Conservation (phyloP, 2,329 filamentous ascomycete species). For the Beauveria brongniartii region DNA sequence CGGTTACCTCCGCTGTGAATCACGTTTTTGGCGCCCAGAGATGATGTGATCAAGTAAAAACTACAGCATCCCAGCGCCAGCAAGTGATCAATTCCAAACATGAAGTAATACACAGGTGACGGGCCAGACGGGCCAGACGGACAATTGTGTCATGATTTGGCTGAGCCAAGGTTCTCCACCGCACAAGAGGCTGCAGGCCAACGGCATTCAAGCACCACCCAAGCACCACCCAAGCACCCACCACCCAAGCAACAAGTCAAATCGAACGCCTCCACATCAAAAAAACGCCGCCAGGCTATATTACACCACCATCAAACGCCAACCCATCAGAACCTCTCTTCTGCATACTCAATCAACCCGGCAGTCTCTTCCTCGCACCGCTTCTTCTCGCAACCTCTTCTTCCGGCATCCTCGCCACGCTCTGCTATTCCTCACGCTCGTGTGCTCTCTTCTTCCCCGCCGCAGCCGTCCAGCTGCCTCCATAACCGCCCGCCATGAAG, state of each 20-base stretch:
- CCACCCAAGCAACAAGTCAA: neutral
- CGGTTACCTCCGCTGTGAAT: neutral
- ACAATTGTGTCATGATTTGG: no score
- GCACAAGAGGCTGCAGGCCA: constrained; percentile 9
- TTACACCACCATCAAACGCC: constrained; percentile 3
- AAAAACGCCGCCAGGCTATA: constrained; percentile 4
- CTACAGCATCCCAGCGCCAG: neutral
- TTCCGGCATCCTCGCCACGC: neutral
- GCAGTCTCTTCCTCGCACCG: neutral
- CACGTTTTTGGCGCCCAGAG: neutral
- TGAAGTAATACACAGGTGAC: no score
- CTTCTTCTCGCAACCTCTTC: constrained; percentile 11
- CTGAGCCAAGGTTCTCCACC: neutral
- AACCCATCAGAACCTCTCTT: neutral
- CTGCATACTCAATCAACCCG: neutral
- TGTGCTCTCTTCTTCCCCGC: neutral
- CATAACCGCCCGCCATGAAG: constrained; percentile 51
- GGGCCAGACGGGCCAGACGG: no score
- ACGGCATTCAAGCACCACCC: neutral
- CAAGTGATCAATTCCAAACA: neutral
- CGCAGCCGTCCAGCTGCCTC: constrained; percentile 22
- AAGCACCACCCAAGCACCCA: no score
- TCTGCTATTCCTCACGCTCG: neutral
- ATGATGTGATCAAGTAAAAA: neutral
- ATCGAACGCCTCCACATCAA: constrained; percentile 10